A percentile compares a stretch with the other conserved stretches of the same genome.
Evolutionary conservation across 164 flowering plant species (phyloP).

Genomic region (Vitis rotundifolia): DNA sequence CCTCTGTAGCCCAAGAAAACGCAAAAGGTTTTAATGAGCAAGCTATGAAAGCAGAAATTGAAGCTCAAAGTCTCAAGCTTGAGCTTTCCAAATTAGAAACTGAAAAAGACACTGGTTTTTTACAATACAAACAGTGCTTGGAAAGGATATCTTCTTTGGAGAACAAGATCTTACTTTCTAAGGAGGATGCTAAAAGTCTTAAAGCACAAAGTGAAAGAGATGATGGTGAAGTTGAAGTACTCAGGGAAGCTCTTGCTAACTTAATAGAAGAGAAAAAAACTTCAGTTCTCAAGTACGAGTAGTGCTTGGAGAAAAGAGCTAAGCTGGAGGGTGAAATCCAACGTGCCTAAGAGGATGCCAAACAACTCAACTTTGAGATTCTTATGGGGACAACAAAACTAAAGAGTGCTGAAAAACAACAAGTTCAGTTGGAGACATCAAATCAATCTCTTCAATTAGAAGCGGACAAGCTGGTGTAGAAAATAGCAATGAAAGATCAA

Average conservation of each 20-base stretch:
- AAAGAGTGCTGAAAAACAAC: slow-evolving; percentile 53
- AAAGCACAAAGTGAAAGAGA: slow-evolving; percentile 38
- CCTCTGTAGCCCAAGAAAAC: slow-evolving; percentile 35
- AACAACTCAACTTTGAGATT: slow-evolving; percentile 52
- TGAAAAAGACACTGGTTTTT: slow-evolving; percentile 49
- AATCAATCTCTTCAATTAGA: slow-evolving; percentile 62
- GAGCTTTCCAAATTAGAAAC: slow-evolving; percentile 38
- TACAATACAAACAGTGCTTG: no score
- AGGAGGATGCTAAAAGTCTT: no score
- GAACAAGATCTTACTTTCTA: no score
- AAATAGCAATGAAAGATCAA: slow-evolving; percentile 56
- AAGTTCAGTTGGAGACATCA: slow-evolving; percentile 44
- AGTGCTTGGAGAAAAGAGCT: slow-evolving; percentile 52
- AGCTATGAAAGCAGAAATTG: slow-evolving; percentile 48
- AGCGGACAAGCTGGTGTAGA: slow-evolving; percentile 50
- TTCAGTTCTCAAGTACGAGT: slow-evolving; percentile 44
- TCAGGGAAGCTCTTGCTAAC: slow-evolving; percentile 40
- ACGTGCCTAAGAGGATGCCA: slow-evolving; percentile 49
- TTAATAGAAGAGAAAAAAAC: slow-evolving; percentile 54
- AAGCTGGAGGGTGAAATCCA: slow-evolving; percentile 58
- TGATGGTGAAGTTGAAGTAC: slow-evolving; percentile 41
- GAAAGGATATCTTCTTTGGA: no score
- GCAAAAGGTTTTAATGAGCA: slow-evolving; percentile 34
- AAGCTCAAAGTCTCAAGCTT: slow-evolving; percentile 44
- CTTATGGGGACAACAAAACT: slow-evolving; percentile 39